Base-by-base conservation (phyloP, 2,329 filamentous ascomycete genomes). In the Colletotrichum sp. region DNA sequence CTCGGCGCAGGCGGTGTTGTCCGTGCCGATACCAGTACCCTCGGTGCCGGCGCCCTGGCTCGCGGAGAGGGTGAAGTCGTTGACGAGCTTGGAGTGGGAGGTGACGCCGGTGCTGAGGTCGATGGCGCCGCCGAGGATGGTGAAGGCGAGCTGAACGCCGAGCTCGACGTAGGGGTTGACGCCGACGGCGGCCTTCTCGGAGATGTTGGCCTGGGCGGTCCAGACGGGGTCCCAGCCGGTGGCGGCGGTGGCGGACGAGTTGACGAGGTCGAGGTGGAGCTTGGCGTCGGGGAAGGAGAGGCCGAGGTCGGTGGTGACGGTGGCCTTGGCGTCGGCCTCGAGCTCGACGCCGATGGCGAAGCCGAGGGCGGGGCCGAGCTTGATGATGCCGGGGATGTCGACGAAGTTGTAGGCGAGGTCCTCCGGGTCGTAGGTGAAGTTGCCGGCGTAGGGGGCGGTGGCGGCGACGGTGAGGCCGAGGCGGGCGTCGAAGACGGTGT, bases 151-250 rank as follows among this genome's bases (percentile, higher is more conserved):
- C 70, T 78, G 78, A 12, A 81, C 39, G 9, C 71, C 60, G 59
- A 77, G 75, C 34, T 81, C 77, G 62, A 80, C 68, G 68, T 78
- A 82, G 18, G 81, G 79, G 71, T 80, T 79, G 9, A 81, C 78
- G 7, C 57, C 72, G n/a, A 78, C 77, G 18, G 62, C 44, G 6
- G 78, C 80, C 69, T 77, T 74, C 76, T 81, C 70, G 1, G 72
- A 79, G 30, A 84, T 76, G 28, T 77, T 78, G n/a, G 85, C 74
- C 13, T 77, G 78, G 8, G 81, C 83, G 5, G 75, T 76, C 76
- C 84, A 85, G 18, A 85, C 79, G 1, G 83, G 83, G 57, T 85
- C 79, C 76, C 30, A 80, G 57, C 76, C 67, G 2, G 78, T 75
- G 15, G 83, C 73, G 15, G 65, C 74, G 10, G 80, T 81, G 13